Conservation (phyloP, 2,329 filamentous ascomycete genomes). For the Teratosphaeria nubilosa region DNA sequence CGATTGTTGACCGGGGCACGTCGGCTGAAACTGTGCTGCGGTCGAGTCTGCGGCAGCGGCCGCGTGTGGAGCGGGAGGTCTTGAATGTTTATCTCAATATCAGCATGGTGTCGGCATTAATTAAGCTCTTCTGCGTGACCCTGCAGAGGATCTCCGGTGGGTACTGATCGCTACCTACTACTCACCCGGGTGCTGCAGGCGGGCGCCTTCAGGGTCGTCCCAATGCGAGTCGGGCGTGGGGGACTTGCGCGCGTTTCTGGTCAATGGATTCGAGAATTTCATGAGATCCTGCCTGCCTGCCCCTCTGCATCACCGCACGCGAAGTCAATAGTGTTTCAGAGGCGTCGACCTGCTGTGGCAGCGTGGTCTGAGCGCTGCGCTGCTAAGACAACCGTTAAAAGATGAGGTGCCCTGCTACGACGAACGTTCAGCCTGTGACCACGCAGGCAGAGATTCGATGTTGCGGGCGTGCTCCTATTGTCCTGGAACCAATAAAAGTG, state of each 20-base stretch:
- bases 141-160: not conserved
- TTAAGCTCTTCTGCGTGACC: not conserved
- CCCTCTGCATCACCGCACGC: not conserved
- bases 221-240: constrained; percentile 4
- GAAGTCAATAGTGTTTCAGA: not conserved
- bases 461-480: not conserved
- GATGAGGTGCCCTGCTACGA: not conserved
- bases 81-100: not conserved
- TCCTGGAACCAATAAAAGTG: not conserved
- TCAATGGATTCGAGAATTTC: not conserved
- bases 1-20: constrained; percentile 8
- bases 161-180: not conserved
- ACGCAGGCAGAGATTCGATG: not conserved
- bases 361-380: not conserved
- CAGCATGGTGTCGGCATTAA: not conserved
- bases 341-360: not conserved
- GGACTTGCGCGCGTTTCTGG: constrained; percentile 5
- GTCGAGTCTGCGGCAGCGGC: constrained; percentile 2
- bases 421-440: too few relatives aligned
- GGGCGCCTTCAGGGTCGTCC: constrained; percentile 2
- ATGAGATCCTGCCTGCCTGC: not conserved
- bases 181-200: constrained; percentile 6
- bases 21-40: constrained; percentile 6
- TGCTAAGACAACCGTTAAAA: not conserved
- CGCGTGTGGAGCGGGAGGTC: constrained; percentile 8